Conservation (phyloP, 116 monocot genomes). For the Cymodocea nodosa region DNA sequence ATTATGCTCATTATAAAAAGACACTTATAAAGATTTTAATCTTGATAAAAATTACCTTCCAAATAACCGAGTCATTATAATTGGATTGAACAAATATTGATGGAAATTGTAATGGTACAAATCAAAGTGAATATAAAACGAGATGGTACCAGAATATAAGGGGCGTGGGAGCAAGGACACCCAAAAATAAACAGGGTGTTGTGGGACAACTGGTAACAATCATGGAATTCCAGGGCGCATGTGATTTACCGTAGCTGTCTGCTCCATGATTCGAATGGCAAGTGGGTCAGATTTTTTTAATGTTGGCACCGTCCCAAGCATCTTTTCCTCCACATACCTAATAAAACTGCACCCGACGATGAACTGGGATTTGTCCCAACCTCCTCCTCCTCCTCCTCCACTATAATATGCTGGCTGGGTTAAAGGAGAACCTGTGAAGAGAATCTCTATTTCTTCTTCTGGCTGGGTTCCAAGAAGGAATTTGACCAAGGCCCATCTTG, state of each 20-base stretch:
- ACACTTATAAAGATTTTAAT: no score
- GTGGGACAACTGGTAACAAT: constrained; percentile 23
- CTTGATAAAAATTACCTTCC: no score
- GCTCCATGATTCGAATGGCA: neutral
- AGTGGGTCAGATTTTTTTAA: constrained; percentile 30
- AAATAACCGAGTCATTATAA: no score
- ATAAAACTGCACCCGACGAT: constrained; percentile 11
- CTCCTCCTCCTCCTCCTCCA: constrained; percentile 1
- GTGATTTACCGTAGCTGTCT: constrained; percentile 12
- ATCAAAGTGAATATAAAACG: neutral
- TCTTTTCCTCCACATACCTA: constrained; percentile 25
- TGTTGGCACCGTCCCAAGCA: constrained; percentile 37
- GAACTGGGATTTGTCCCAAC: constrained; percentile 38
- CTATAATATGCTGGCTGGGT: constrained; percentile 17
- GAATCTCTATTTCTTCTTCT: constrained; percentile 11
- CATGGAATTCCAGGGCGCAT: constrained; percentile 24
- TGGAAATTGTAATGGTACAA: no score
- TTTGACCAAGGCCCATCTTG: neutral
- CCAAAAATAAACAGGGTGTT: neutral
- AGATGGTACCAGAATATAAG: neutral
- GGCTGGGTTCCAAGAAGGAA: neutral
- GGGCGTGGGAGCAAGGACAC: neutral
- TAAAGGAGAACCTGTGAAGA: constrained; percentile 8
- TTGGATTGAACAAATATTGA: no score
- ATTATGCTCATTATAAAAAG: no score